Evolutionary conservation across 148 eudicot species (phyloP).

Genomic region (Silene conica): DNA sequence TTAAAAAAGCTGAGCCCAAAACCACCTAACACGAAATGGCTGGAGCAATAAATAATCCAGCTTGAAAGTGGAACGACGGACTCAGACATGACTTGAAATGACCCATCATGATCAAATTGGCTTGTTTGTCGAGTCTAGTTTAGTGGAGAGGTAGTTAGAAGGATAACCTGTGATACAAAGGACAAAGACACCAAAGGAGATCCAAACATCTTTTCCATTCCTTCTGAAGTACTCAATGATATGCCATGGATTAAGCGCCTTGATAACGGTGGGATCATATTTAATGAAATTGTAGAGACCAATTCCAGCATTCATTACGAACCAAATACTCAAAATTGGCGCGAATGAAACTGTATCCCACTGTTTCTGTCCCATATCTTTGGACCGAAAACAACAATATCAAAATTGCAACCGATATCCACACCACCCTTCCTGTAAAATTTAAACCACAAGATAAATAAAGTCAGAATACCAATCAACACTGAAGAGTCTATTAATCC

Average conservation of each 20-base stretch:
- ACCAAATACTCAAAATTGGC: conserved; percentile 43
- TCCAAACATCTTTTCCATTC: conserved; percentile 38
- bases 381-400: conserved; percentile 32
- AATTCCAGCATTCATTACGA: conserved; percentile 27
- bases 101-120: too few relatives aligned
- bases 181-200: conserved; percentile 40
- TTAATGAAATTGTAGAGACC: conserved; percentile 39
- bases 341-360: conserved; percentile 51
- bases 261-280: conserved; percentile 34
- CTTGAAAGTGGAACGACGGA: too few relatives aligned
- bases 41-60: too few relatives aligned
- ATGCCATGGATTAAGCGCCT: conserved; percentile 38
- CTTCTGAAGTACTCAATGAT: conserved; percentile 34
- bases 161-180: conserved; percentile 33
- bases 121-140: too few relatives aligned
- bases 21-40: too few relatives aligned
- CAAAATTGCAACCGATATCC: conserved; percentile 35
- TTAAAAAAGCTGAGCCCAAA: too few relatives aligned
- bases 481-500: too few relatives aligned
- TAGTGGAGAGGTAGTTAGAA: background rate
- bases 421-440: conserved; percentile 30
- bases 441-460: too few relatives aligned
- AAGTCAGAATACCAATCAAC: too few relatives aligned
- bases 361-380: conserved; percentile 47
- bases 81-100: too few relatives aligned